Conservation (phyloP, 2,329 filamentous ascomycete species). For the Proliferodiscus dingleyae region DNA sequence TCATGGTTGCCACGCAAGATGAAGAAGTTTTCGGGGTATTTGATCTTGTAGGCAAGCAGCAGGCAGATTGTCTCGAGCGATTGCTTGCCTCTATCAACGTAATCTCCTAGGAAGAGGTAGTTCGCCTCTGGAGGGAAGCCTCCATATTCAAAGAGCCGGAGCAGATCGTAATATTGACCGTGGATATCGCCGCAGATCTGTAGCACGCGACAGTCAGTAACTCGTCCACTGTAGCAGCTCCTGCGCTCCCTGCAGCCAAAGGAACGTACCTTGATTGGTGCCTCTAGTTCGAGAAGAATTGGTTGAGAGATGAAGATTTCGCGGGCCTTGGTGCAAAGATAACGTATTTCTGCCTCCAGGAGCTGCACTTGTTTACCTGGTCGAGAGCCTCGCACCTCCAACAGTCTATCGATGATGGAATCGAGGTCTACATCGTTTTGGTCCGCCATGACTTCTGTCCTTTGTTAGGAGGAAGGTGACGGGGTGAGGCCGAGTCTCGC, state of each 20-base stretch:
- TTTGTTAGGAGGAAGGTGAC: slow-evolving; percentile 28
- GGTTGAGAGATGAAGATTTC: slow-evolving; percentile 99
- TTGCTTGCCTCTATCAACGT: slow-evolving; percentile 98
- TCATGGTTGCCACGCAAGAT: slow-evolving; percentile 98
- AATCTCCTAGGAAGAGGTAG: slow-evolving; percentile 98
- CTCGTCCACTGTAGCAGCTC: not conserved
- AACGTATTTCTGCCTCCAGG: slow-evolving; percentile 92
- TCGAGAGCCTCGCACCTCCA: slow-evolving; percentile 95
- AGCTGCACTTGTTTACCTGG: slow-evolving; percentile 98
- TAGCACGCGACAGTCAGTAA: slow-evolving; percentile 12
- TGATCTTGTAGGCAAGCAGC: slow-evolving; percentile 97
- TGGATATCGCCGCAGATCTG: slow-evolving; percentile 99
- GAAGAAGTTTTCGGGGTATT: slow-evolving; percentile 99
- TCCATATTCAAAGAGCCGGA: slow-evolving; percentile 96
- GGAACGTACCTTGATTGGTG: slow-evolving; percentile 85
- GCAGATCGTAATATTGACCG: slow-evolving; percentile 96
- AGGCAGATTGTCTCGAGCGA: slow-evolving; percentile 98
- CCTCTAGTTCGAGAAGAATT: slow-evolving; percentile 94
- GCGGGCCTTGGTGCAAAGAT: slow-evolving; percentile 94
- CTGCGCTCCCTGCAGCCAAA: not conserved
- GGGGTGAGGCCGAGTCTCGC: slow-evolving; percentile 26
- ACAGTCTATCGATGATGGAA: slow-evolving; percentile 96
- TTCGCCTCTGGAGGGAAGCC: slow-evolving; percentile 98
- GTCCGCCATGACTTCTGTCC: slow-evolving; percentile 58
- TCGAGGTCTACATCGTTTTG: slow-evolving; percentile 93